phyloP scores from a whole-genome alignment of 768 basidiomycete species.

The Suillus americanus region DNA sequence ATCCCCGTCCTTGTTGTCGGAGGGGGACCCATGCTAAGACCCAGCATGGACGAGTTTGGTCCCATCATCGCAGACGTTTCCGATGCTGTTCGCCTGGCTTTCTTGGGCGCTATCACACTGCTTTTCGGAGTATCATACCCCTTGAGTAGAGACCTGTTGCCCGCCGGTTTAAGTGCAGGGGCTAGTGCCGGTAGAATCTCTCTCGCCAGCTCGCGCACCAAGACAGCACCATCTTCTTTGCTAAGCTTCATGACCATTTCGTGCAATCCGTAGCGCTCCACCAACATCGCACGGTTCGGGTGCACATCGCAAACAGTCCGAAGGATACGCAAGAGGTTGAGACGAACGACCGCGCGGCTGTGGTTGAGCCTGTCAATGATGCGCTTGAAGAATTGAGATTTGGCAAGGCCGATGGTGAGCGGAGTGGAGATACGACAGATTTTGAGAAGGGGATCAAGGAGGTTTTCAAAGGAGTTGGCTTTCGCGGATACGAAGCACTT shows the following conservation, averaged over 20 bases:
- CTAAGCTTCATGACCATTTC: slow-evolving; percentile 81
- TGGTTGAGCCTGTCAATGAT: slow-evolving; percentile 78
- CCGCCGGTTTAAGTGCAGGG: slow-evolving; percentile 63
- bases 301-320: slow-evolving; percentile 87
- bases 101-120: slow-evolving; percentile 58
- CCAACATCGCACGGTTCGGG: slow-evolving; percentile 78
- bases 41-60: slow-evolving; percentile 19
- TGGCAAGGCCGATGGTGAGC: slow-evolving; percentile 76
- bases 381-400: slow-evolving; percentile 82
- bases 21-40: slow-evolving; percentile 10
- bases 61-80: slow-evolving; percentile 50
- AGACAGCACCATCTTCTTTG: slow-evolving; percentile 83
- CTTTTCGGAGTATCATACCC: slow-evolving; percentile 39
- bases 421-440: slow-evolving; percentile 78
- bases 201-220: slow-evolving; percentile 85
- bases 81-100: slow-evolving; percentile 66
- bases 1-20: slow-evolving; percentile 30
- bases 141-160: slow-evolving; percentile 28
- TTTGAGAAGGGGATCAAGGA: slow-evolving; percentile 92
- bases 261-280: slow-evolving; percentile 78
- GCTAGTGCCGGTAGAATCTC: slow-evolving; percentile 80
- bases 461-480: slow-evolving; percentile 87
- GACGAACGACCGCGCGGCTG: slow-evolving; percentile 81
- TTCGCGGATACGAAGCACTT: slow-evolving; percentile 83
- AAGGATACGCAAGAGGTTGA: slow-evolving; percentile 85